phyloP scores from a whole-genome alignment of 495 filamentous ascomycete genomes.

The Penicillium macrosclerotiorum region DNA sequence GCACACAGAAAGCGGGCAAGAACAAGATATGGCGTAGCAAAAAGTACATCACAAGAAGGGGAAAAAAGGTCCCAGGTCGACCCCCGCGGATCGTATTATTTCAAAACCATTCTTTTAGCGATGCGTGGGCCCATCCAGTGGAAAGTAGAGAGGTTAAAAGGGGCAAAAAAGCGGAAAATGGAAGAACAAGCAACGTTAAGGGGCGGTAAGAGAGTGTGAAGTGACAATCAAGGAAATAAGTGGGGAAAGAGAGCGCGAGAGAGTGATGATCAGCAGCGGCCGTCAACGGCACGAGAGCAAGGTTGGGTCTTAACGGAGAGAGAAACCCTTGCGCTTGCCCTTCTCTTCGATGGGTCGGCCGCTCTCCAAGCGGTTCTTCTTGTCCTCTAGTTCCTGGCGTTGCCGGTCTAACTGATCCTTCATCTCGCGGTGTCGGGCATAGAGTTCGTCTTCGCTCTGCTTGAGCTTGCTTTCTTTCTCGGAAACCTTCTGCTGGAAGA shows the following conservation, averaged over 20 bases:
- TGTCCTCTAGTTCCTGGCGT: conserved; percentile 91
- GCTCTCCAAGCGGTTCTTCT: conserved; percentile 90
- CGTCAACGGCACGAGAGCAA: conserved; percentile 22
- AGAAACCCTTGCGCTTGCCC: conserved; percentile 93
- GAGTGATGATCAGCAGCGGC: conserved; percentile 31
- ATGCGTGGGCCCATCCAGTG: conserved; percentile 33
- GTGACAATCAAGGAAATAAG: conserved; percentile 33
- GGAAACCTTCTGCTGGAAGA: conserved; percentile 99
- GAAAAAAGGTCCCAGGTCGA: conserved; percentile 37
- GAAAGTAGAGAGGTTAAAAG: conserved; percentile 17
- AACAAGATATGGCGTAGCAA: conserved; percentile 51
- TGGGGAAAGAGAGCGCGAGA: conserved; percentile 14
- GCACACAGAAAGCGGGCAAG: conserved; percentile 40
- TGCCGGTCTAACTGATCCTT: conserved; percentile 98
- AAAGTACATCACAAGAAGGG: conserved; percentile 56
- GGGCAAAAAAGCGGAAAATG: conserved; percentile 14
- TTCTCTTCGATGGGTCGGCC: conserved; percentile 96
- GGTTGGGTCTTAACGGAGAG: conserved; percentile 67
- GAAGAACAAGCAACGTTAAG: not conserved
- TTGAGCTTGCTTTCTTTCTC: conserved; percentile 99
- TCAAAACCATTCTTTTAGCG: conserved; percentile 33
- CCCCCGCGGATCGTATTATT: conserved; percentile 29
- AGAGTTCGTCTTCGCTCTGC: conserved; percentile 98
- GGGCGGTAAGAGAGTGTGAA: conserved; percentile 36
- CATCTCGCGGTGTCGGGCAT: conserved; percentile 97